Conservation (phyloP, 129 eudicot genomes). For the Calendula officinalis region DNA sequence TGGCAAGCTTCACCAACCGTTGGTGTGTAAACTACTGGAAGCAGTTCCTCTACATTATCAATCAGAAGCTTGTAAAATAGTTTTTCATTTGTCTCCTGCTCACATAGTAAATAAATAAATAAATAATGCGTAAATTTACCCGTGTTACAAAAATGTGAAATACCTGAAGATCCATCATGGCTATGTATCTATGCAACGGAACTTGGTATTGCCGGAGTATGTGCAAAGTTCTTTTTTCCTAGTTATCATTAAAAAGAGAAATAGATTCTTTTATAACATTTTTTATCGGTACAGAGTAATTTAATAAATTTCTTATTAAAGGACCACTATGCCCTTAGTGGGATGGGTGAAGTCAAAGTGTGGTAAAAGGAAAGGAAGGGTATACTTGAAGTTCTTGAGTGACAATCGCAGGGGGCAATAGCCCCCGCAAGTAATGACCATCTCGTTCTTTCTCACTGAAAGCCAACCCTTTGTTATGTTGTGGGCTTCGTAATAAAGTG, state of each 20-base stretch:
- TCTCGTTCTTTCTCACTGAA: constrained; percentile 77
- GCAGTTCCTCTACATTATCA: constrained; percentile 36
- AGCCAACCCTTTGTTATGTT: constrained; percentile 84
- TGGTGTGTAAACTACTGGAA: constrained; percentile 39
- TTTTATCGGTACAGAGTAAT: too few relatives aligned
- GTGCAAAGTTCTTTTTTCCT: constrained; percentile 75
- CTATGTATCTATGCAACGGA: constrained; percentile 85
- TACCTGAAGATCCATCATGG: constrained; percentile 98
- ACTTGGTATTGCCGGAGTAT: constrained; percentile 77
- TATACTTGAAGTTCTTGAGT: constrained; percentile 70
- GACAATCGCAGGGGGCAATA: constrained; percentile 66
- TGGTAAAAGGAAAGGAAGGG: too few relatives aligned
- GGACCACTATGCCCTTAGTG: too few relatives aligned
- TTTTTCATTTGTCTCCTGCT: constrained; percentile 34
- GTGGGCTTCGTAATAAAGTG: constrained; percentile 71
- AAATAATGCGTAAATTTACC: background rate
- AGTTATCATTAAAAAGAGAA: constrained; percentile 15
- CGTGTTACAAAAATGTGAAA: background rate
- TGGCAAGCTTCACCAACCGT: constrained; percentile 65
- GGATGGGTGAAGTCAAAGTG: too few relatives aligned
- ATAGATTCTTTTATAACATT: too few relatives aligned
- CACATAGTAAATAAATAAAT: too few relatives aligned
- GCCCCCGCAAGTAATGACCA: constrained; percentile 80
- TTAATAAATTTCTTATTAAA: too few relatives aligned
- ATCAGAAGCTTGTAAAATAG: constrained; percentile 41